phyloP scores from a whole-genome alignment of 148 eudicot species.

The Gaultheria prostrata region DNA sequence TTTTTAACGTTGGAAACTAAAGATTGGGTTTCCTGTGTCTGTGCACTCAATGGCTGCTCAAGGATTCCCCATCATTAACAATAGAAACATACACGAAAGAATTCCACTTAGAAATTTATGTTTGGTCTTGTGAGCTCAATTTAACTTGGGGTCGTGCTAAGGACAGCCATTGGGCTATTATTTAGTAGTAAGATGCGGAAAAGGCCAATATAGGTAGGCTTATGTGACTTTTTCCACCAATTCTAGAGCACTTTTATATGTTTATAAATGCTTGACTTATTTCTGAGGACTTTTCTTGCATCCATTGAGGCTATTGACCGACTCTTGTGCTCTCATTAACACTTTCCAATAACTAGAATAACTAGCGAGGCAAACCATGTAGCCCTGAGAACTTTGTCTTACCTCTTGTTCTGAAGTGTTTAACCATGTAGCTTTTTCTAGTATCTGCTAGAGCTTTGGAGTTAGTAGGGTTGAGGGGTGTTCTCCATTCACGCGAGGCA shows the following conservation, averaged over 20 bases:
- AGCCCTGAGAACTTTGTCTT: too few species aligned
- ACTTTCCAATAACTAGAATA: background rate
- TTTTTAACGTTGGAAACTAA: background rate
- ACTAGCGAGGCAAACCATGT: background rate
- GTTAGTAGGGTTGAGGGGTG: background rate
- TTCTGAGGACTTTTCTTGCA: background rate
- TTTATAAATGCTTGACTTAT: background rate
- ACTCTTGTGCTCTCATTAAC: background rate
- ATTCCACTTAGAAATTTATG: background rate
- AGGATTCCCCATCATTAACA: background rate
- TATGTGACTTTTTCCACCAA: background rate
- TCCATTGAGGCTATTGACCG: background rate
- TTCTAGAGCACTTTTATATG: background rate
- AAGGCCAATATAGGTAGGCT: background rate
- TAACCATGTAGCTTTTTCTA: background rate
- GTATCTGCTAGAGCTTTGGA: background rate
- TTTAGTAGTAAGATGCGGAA: background rate
- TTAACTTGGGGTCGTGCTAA: background rate
- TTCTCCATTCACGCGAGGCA: background rate
- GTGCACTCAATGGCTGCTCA: background rate
- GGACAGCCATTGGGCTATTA: background rate
- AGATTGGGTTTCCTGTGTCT: background rate
- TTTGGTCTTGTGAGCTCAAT: background rate
- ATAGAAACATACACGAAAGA: background rate
- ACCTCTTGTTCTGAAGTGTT: background rate